Conservation (phyloP, 2,329 filamentous ascomycete genomes). For the Microsporum audouinii region DNA sequence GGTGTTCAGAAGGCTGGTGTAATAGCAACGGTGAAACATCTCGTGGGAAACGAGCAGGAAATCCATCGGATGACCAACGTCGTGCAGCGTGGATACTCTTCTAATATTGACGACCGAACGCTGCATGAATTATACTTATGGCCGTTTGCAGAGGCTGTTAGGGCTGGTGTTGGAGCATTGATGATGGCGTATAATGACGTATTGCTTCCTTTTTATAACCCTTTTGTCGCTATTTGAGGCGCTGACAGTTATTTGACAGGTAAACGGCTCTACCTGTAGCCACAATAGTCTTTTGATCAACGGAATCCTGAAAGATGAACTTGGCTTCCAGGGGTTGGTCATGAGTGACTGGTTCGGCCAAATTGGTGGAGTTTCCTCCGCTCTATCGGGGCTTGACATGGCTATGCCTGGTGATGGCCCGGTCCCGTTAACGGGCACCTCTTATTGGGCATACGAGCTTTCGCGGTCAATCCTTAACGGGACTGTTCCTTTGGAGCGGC, state of each 20-base stretch:
- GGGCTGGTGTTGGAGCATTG: conserved; percentile 37
- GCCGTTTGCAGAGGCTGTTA: conserved; percentile 41
- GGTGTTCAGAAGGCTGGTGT: conserved; percentile 48
- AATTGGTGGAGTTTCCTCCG: conserved; percentile 47
- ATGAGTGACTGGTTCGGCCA: conserved; percentile 61
- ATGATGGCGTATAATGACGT: conserved; percentile 37
- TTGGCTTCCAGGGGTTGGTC: conserved; percentile 60
- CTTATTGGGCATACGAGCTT: conserved; percentile 47
- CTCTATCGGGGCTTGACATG: conserved; percentile 56
- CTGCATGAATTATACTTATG: conserved; percentile 38
- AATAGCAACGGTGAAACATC: conserved; percentile 48
- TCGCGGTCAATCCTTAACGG: conserved; percentile 47
- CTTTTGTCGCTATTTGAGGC: neutral
- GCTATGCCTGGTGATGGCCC: conserved; percentile 53
- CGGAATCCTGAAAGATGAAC: conserved; percentile 59
- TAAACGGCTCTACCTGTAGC: conserved; percentile 55
- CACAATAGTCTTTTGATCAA: conserved; percentile 60
- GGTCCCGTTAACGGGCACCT: conserved; percentile 42
- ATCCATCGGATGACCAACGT: conserved; percentile 40
- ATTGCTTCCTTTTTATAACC: neutral
- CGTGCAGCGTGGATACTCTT: conserved; percentile 30
- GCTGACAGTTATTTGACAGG: conserved; percentile 24
- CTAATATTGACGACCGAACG: conserved; percentile 42
- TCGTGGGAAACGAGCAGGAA: conserved; percentile 41
- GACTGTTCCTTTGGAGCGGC: conserved; percentile 43